A percentile compares a stretch with the other conserved stretches of the same genome.
These are phyloP conservation scores for Pichia thaimueangensis DNA, from an alignment of 805 yeast species.

Conservation along the genomic window DNA sequence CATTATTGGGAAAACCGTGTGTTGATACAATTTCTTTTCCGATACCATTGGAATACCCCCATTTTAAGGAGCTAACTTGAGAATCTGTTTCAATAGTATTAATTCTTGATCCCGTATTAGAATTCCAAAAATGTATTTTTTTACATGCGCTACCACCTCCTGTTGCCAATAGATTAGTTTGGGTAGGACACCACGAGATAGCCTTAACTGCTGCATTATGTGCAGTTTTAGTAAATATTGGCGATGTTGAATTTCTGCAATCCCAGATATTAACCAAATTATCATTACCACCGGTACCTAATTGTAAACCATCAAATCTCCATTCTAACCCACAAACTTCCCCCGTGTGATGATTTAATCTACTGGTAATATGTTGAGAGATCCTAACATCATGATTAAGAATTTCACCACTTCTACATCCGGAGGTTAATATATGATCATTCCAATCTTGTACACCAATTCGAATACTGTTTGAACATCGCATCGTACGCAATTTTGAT, in stretches of 20 bases:
- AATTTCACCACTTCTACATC: conserved; percentile 78
- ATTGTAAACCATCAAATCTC: conserved; percentile 73
- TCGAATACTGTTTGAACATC: conserved; percentile 65
- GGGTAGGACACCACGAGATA: conserved; percentile 89
- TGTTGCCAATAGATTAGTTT: conserved; percentile 75
- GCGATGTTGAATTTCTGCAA: conserved; percentile 57
- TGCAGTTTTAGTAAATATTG: conserved; percentile 66
- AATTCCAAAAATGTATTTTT: conserved; percentile 90
- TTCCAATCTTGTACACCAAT: conserved; percentile 84
- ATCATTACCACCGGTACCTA: conserved; percentile 93
- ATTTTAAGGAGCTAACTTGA: conserved; percentile 86
- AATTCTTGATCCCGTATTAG: conserved; percentile 80
- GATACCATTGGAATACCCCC: conserved; percentile 77
- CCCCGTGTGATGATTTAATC: conserved; percentile 64
- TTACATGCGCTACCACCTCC: conserved; percentile 95
- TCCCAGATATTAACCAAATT: conserved; percentile 93
- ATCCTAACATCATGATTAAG: conserved; percentile 87
- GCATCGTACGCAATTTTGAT: conserved; percentile 71
- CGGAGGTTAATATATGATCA: conserved; percentile 74
- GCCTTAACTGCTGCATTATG: conserved; percentile 97
- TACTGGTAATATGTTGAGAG: conserved; percentile 63
- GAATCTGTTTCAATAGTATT: conserved; percentile 88
- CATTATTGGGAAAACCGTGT: conserved; percentile 88
- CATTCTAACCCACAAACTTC: conserved; percentile 92
- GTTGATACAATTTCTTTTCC: conserved; percentile 85